These are phyloP conservation scores for Clavispora fructus DNA, from an alignment of 805 yeast species.

Conservation along the genomic window DNA sequence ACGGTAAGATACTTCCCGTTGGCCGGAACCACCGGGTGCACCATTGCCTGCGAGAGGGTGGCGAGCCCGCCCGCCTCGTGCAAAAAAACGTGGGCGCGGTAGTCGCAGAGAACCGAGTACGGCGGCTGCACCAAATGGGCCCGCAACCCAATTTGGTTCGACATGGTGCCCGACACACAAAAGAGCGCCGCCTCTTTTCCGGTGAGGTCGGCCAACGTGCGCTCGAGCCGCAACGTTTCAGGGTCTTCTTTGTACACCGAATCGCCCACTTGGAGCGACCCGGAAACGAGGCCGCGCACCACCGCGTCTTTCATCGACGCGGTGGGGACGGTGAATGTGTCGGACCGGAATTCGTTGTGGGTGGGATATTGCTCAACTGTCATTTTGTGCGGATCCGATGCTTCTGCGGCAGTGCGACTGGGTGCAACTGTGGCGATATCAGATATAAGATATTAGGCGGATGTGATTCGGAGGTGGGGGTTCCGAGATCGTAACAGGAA, in stretches of 20 bases:
- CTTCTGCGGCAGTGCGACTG: too few relatives aligned
- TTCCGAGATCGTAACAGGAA: too few relatives aligned
- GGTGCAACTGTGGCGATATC: too few relatives aligned
- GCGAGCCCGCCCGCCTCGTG: constrained; percentile 93
- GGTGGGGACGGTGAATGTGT: constrained; percentile 89
- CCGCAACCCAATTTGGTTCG: constrained; percentile 83
- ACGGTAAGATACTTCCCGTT: constrained; percentile 75
- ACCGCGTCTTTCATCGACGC: constrained; percentile 60
- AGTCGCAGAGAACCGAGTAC: constrained; percentile 78
- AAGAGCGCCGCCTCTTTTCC: constrained; percentile 79
- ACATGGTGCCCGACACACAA: constrained; percentile 85
- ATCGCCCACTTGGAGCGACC: constrained; percentile 53
- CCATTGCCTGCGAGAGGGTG: constrained; percentile 87
- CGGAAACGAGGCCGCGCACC: constrained; percentile 32
- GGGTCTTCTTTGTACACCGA: constrained; percentile 84
- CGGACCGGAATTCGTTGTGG: constrained; percentile 48
- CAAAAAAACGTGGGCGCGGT: constrained; percentile 75
- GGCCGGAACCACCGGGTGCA: constrained; percentile 69
- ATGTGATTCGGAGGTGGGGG: too few relatives aligned
- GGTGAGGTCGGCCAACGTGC: constrained; percentile 57
- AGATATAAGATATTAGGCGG: too few relatives aligned
- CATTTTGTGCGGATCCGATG: neutral
- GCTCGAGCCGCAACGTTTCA: constrained; percentile 61
- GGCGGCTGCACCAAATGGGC: constrained; percentile 78
- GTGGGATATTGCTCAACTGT: constrained; percentile 18